Conservation (phyloP, 345 rosid species). For the Gossypium australe region DNA sequence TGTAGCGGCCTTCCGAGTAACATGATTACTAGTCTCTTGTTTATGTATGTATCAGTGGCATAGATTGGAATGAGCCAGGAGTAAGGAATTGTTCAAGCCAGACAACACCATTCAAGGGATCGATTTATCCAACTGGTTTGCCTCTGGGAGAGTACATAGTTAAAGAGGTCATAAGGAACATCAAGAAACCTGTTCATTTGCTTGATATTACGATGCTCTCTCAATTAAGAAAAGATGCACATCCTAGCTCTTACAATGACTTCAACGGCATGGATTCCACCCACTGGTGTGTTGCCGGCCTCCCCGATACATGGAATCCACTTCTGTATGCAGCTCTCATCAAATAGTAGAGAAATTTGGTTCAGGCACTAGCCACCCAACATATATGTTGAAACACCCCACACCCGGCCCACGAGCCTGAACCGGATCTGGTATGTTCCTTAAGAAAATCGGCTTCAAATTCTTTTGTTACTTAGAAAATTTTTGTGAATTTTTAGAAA, state of each 20-base stretch:
- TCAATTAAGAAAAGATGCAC: conserved; percentile 68
- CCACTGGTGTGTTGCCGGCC: conserved; percentile 71
- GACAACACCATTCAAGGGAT: conserved; percentile 34
- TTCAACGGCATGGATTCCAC: conserved; percentile 63
- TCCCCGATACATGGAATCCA: conserved; percentile 60
- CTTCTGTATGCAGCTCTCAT: conserved; percentile 42
- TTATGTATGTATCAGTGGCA: conserved; percentile 28
- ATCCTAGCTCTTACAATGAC: conserved; percentile 43
- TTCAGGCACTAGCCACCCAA: no score
- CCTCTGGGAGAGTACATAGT: conserved; percentile 28
- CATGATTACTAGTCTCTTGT: no score
- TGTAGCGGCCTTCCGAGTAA: neutral
- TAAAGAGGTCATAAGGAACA: no score
- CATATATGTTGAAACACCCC: no score
- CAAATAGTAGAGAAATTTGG: neutral
- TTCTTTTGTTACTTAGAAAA: no score
- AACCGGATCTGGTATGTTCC: no score
- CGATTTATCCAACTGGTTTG: conserved; percentile 28
- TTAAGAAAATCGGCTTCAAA: no score
- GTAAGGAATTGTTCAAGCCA: conserved; percentile 42
- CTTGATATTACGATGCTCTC: no score
- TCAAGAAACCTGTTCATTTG: no score
- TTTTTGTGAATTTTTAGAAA: no score
- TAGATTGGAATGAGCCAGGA: conserved; percentile 51
- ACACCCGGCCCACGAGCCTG: no score